Conservation (phyloP, 129 eudicot genomes). For the Dittrichia graveolens region DNA sequence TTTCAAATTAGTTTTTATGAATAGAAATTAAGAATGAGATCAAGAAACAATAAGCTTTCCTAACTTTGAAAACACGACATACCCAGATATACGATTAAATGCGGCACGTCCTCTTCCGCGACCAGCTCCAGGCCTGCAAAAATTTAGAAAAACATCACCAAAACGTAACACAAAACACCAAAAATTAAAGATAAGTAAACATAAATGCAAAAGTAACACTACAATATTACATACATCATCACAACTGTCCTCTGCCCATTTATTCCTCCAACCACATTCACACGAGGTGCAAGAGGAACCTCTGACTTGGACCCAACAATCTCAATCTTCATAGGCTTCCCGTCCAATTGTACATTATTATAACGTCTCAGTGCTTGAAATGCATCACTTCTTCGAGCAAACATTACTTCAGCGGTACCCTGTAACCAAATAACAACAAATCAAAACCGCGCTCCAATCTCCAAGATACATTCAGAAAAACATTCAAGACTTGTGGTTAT, state of each 20-base stretch:
- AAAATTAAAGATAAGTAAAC: too few relatives aligned
- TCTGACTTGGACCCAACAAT: conserved; percentile 57
- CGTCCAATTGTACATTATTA: conserved; percentile 83
- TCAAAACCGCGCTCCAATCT: not conserved
- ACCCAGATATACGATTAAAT: conserved; percentile 52
- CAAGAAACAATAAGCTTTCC: not conserved
- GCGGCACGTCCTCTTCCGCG: conserved; percentile 55
- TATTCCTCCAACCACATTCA: conserved; percentile 71
- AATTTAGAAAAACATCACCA: not conserved
- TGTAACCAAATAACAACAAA: conserved; percentile 18
- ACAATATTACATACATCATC: conserved; percentile 56
- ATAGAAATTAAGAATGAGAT: not conserved
- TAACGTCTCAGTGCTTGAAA: conserved; percentile 74
- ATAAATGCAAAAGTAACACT: too few relatives aligned
- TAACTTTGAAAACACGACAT: conserved; percentile 32
- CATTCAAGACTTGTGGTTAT: too few relatives aligned
- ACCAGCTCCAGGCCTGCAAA: conserved; percentile 62
- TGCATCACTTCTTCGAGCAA: conserved; percentile 75
- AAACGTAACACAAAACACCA: not conserved
- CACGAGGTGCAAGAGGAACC: conserved; percentile 69
- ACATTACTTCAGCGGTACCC: conserved; percentile 95
- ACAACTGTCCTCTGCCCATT: conserved; percentile 82
- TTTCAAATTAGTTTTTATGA: too few relatives aligned
- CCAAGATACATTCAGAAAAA: not conserved
- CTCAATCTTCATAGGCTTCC: conserved; percentile 92